Conservation (phyloP, 2,329 filamentous ascomycete species). For the Phialophora macrospora region DNA sequence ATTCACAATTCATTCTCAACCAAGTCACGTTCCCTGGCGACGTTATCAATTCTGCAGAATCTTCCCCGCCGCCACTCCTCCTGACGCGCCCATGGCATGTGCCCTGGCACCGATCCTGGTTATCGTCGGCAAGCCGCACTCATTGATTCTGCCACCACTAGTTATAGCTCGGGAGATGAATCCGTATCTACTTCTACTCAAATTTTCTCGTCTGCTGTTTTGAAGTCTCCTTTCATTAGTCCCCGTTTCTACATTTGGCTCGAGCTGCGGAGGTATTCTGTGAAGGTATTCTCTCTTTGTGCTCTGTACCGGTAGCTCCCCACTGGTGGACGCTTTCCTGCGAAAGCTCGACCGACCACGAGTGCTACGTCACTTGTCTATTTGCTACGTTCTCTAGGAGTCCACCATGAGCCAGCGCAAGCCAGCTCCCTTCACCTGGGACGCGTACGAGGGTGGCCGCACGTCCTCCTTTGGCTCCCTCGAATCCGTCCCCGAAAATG, state of each 20-base stretch:
- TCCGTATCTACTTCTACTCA: neutral
- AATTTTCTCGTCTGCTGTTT: slow-evolving; percentile 4
- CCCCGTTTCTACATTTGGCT: neutral
- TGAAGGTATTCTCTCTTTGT: slow-evolving; percentile 3
- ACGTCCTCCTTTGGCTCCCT: slow-evolving; percentile 41
- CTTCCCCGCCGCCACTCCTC: slow-evolving; percentile 16
- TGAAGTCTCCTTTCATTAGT: neutral
- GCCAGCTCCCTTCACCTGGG: slow-evolving; percentile 39
- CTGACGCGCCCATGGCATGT: slow-evolving; percentile 11
- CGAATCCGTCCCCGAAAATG: slow-evolving; percentile 40
- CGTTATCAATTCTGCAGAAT: slow-evolving; percentile 6
- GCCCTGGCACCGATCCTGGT: too few relatives aligned
- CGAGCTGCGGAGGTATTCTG: slow-evolving; percentile 9
- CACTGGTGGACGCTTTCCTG: slow-evolving; percentile 3
- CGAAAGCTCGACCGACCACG: slow-evolving; percentile 1
- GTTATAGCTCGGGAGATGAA: slow-evolving; percentile 5
- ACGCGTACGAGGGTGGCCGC: slow-evolving; percentile 42
- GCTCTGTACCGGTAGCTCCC: neutral
- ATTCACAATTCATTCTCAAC: neutral
- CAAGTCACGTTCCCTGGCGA: neutral
- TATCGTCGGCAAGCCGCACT: slow-evolving; percentile 23
- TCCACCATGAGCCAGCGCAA: slow-evolving; percentile 36
- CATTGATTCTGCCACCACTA: slow-evolving; percentile 13
- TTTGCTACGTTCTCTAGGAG: slow-evolving; percentile 1
- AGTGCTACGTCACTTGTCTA: slow-evolving; percentile 1